Percentiles rank a stretch among this genome's conserved stretches.
These are phyloP conservation scores for Silene uniflora DNA, from an alignment of 148 eudicot species.

Conservation along the genomic window DNA sequence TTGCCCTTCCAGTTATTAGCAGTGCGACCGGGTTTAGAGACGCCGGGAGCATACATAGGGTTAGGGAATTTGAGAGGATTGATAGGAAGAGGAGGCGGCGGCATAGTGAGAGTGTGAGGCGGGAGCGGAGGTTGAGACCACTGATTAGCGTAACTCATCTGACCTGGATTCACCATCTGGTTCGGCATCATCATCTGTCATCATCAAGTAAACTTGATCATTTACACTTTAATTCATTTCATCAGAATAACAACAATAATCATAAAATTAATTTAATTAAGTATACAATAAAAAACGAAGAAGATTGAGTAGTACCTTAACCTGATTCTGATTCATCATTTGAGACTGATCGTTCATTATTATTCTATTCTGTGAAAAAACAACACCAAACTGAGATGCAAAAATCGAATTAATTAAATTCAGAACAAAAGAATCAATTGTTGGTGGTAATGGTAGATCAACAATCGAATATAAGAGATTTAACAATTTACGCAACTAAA, in stretches of 20 bases:
- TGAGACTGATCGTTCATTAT: conserved; percentile 2
- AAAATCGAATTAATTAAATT: not conserved
- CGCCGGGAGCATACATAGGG: conserved; percentile 29
- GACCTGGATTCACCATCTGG: not conserved
- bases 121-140: conserved; percentile 44
- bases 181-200: not conserved
- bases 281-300: too few species aligned
- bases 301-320: not conserved
- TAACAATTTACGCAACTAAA: too few species aligned
- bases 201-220: too few species aligned
- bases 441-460: not conserved
- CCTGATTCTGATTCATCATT: conserved; percentile 3
- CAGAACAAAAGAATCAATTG: not conserved
- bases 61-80: conserved; percentile 42
- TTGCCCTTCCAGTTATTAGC: conserved; percentile 66
- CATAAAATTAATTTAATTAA: too few species aligned
- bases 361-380: conserved; percentile 6
- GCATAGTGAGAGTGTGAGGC: not conserved
- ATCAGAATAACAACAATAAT: not conserved
- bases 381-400: not conserved
- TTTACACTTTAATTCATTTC: not conserved
- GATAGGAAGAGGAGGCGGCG: conserved; percentile 16
- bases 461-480: not conserved
- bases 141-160: conserved; percentile 39
- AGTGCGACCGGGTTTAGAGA: conserved; percentile 33